phyloP scores from a whole-genome alignment of 768 basidiomycete species.

The Tremella yokohamensis region DNA sequence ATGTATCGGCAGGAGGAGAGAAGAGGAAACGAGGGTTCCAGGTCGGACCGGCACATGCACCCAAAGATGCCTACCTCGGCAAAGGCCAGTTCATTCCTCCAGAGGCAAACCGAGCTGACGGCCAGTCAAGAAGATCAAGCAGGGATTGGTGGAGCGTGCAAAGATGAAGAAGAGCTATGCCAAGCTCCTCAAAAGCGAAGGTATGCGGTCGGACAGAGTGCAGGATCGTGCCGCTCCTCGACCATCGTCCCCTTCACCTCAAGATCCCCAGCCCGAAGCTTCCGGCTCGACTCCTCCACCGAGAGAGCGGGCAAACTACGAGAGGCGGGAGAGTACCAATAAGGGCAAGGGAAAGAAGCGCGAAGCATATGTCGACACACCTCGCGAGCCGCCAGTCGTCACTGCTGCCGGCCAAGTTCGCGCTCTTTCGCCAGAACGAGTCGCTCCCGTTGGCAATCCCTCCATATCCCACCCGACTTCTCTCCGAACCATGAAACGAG shows the following conservation, averaged over 20 bases:
- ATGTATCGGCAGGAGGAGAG: neutral
- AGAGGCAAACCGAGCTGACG: neutral
- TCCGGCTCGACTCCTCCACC: neutral
- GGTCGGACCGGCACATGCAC: constrained; percentile 49
- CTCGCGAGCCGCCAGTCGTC: neutral
- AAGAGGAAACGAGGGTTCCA: constrained; percentile 38
- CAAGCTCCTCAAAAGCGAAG: constrained; percentile 72
- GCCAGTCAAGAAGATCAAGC: constrained; percentile 50
- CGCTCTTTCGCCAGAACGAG: constrained; percentile 24
- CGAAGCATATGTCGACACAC: neutral
- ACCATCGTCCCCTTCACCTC: neutral
- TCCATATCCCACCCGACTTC: constrained; percentile 16
- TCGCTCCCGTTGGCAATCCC: neutral
- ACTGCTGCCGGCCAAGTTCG: constrained; percentile 15
- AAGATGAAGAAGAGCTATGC: constrained; percentile 55
- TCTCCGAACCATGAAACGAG: constrained; percentile 36
- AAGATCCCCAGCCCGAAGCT: neutral
- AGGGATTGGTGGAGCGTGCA: constrained; percentile 46
- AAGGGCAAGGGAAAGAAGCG: neutral
- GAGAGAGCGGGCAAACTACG: neutral
- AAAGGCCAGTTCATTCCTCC: constrained; percentile 38
- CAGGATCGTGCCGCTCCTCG: neutral
- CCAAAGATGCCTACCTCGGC: constrained; percentile 51
- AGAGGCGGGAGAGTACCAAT: neutral
- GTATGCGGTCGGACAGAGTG: constrained; percentile 70